Evolutionary conservation across 345 rosid genomes (phyloP), one percentile per base, ranked within the genome.

Genomic region (Schrenkiella parvula): DNA sequence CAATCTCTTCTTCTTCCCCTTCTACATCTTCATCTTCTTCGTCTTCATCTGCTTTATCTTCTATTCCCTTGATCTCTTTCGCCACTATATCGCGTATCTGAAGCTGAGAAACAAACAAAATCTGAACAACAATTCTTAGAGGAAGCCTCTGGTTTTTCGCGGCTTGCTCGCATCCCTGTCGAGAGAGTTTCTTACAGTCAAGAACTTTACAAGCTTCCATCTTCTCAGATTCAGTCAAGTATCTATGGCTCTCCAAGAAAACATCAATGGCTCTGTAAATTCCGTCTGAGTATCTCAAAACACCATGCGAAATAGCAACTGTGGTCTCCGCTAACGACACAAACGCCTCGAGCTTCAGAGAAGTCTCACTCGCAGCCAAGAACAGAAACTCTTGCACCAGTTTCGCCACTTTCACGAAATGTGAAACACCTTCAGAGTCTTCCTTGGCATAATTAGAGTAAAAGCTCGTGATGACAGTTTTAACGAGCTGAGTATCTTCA

Each of bases 231-330:
- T 85, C 90, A 14, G 89, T 88, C 62, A 93, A 48, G 79, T 77
- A 74, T 43, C 70, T 66, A 66, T 89, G 96, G 62, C 74, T 84
- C 52, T 88, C 88, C 53, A 93, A 67, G 86, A 86, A 93, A 31
- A 78, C 70, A 73, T 93, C 88, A 2, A 91, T 75, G 0, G 92
- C 98, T 46, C 78, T 79, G 82, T 91, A 93, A 47, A 88, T 75
- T 62, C 92, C 92, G 70, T 93, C 88, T 0, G 83, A 84, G 51
- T 74, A 87, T 13, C 68, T 77, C 26, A 81, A 61, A 2, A 75
- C 64, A 12, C 84, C 95, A 5, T 70, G 38, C 4, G 90, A 84
- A 41, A 74, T 82, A 37, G 87, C 79, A 50, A 51, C 69, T 7
- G 90, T 79, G 79, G 82, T 81, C 66, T 91, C 86, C 1, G 85